Evolutionary conservation across 306 rosid species (phyloP).

Genomic region (Rosa rugosa): DNA sequence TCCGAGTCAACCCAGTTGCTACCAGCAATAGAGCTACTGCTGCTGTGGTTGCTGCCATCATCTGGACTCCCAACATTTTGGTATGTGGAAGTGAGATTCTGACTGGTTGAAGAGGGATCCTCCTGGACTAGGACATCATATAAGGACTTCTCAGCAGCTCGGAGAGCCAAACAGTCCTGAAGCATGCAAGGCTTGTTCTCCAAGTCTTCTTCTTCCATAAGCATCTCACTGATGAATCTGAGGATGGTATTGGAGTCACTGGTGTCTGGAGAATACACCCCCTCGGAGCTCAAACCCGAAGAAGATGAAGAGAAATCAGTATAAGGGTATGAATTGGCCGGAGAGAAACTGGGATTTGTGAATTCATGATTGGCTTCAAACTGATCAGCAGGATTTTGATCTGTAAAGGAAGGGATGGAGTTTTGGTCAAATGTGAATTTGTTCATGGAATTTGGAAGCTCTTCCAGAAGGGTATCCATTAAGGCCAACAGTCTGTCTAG

Average conservation of each 20-base stretch:
- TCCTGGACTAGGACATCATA: conserved; percentile 58
- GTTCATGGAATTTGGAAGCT: conserved; percentile 30
- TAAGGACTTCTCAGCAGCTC: conserved; percentile 79
- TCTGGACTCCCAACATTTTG: conserved; percentile 26
- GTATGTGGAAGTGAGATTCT: conserved; percentile 4
- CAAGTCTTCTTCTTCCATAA: conserved; percentile 79
- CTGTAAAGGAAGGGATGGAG: conserved; percentile 21
- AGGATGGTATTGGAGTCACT: conserved; percentile 51
- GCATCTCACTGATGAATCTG: conserved; percentile 65
- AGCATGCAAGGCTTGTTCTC: conserved; percentile 72
- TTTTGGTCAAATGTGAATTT: conserved; percentile 41
- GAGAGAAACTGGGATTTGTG: conserved; percentile 26
- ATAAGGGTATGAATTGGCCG: conserved; percentile 20
- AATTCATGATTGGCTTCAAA: conserved; percentile 35
- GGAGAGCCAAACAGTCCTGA: conserved; percentile 73
- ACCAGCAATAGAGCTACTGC: conserved; percentile 26
- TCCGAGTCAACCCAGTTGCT: conserved; percentile 32
- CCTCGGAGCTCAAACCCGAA: conserved; percentile 34
- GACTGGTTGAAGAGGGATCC: conserved; percentile 30
- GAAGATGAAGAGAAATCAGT: conserved; percentile 12
- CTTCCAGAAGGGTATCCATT: conserved; percentile 39
- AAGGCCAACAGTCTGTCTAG: conserved; percentile 16
- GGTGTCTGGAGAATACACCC: conserved; percentile 27
- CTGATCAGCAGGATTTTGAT: conserved; percentile 28
- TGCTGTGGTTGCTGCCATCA: conserved; percentile 14